Base-by-base conservation (phyloP, 495 filamentous ascomycete species). In the Lepraria neglecta region DNA sequence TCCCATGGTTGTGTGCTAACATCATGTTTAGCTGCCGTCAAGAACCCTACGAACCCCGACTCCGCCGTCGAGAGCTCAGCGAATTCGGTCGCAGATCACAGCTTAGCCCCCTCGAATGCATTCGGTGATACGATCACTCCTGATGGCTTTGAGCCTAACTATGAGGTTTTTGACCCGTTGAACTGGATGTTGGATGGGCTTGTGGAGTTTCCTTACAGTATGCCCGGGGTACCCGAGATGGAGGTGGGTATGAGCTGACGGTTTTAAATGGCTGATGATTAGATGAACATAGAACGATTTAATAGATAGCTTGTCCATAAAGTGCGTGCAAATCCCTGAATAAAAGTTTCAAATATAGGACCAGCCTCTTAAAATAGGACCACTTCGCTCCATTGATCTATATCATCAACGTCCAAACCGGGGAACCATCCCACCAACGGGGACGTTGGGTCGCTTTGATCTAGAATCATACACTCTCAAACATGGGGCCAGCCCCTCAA, bases 111-210 rank as follows among this genome's bases (percentile, higher is more conserved):
- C 17, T 70, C 77, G 4, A 68, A 76, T 52, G 27, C 51, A 3
- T 45, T 65, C 30, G 42, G 51, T 15, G 58, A 59, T 24, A 45
- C 28, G 28, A 19, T 56, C 35, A 62, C 61, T 7, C 44, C 46
- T 35, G 71, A 74, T 70, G 79, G 80, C 59, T 83, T 86, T 71
- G 78, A 84, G 67, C 76, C 82, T 30, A 86, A 82, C 59, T 90
- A 89, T 72, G 89, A 92, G 67, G 85, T 91, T 47, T 95, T 91
- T 69, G 91, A 96, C 75, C 88, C 91, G 1, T 75, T 95, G 68
- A 88, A 90, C 71, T 95, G 91, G 91, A 86, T 92, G 76, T 77
- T 96, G 52, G 91, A 96, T 68, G 87, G 88, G 24, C 74, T 91
- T 56, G 80, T 91, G 59, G 89, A 92, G 70, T 84, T 94, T 68